Evolutionary conservation across 2,329 filamentous ascomycete genomes (phyloP).

Genomic region (Epichloe baconii): DNA sequence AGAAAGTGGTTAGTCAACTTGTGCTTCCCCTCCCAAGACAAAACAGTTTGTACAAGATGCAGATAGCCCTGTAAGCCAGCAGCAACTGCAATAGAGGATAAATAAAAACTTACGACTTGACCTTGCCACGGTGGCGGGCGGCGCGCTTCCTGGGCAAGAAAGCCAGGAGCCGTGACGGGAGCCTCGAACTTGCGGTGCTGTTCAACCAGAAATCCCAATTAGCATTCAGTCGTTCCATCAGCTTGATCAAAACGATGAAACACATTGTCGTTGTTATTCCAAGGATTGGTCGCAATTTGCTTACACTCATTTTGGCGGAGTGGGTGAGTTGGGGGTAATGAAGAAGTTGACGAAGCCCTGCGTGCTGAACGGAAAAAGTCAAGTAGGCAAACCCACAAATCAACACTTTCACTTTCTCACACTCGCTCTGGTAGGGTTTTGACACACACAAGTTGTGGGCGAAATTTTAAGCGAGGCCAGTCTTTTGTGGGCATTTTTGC

Average conservation of each 20-base stretch:
- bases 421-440: not conserved
- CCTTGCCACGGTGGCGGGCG: conserved; percentile 88
- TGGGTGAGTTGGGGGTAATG: conserved; percentile 24
- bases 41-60: not conserved
- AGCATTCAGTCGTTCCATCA: not conserved
- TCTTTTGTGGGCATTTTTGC: conserved; percentile 3
- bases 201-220: conserved; percentile 9
- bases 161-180: conserved; percentile 87
- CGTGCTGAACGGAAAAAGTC: conserved; percentile 13
- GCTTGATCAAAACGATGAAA: not conserved
- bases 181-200: conserved; percentile 57
- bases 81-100: not conserved
- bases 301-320: conserved; percentile 29
- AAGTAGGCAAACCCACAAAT: conserved; percentile 7
- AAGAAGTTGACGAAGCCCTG: conserved; percentile 21
- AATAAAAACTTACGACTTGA: conserved; percentile 70
- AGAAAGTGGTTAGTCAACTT: not conserved
- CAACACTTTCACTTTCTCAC: not conserved
- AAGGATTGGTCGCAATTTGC: conserved; percentile 8
- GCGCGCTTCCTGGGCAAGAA: conserved; percentile 86
- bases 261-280: not conserved
- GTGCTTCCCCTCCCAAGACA: not conserved
- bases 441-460: conserved; percentile 20
- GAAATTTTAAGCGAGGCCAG: conserved; percentile 26
- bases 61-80: not conserved